Evolutionary conservation across 805 yeast species (phyloP), one percentile per base, ranked within the genome.

Genomic region (Metschnikowia gruessii): DNA sequence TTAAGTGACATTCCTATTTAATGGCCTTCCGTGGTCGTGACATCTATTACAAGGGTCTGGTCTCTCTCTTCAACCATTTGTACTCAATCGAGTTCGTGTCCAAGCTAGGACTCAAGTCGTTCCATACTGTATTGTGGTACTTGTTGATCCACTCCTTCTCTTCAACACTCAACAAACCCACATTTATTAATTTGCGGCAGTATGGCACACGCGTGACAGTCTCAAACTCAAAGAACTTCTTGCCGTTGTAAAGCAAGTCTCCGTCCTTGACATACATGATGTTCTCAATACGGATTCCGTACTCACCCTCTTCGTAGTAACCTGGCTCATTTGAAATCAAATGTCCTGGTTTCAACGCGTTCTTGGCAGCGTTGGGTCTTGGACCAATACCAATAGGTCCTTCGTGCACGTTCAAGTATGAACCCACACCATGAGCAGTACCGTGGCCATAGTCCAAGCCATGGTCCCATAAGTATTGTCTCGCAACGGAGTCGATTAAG

Each of bases 191-290:
- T 42, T 79, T 81, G 52, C 74, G 75, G 63, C 96, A 88, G 65
- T 86, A 85, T 16, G 99, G 99, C 17, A 87, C 87, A 55, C 82
- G 65, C 0, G 98, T 92, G 43, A 89, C 69, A 54, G 95, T 89
- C 51, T 87, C 95, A 62, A 94, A 90, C 50, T 79, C 80, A 41
- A 80, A 76, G 59, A 80, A 85, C 48, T 69, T 65, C 54, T 71
- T 74, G 40, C 80, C 87, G 44, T 80, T 82, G 64, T 75, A 79
- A 0, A 56, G 31, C 43, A 58, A 62, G 9, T 70, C 76, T 39
- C 69, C 56, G 40, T 70, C 72, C 51, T 70, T 72, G 34, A 76
- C 74, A 47, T 59, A 71, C 71, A 80, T 70, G 59, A 79, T 77
- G 55, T 55, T 70, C 52, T 72, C 77, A 48, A 81, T 74, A 56